These are phyloP conservation scores for Ogataea minuta DNA, from an alignment of 805 yeast species.

Conservation along the genomic window DNA sequence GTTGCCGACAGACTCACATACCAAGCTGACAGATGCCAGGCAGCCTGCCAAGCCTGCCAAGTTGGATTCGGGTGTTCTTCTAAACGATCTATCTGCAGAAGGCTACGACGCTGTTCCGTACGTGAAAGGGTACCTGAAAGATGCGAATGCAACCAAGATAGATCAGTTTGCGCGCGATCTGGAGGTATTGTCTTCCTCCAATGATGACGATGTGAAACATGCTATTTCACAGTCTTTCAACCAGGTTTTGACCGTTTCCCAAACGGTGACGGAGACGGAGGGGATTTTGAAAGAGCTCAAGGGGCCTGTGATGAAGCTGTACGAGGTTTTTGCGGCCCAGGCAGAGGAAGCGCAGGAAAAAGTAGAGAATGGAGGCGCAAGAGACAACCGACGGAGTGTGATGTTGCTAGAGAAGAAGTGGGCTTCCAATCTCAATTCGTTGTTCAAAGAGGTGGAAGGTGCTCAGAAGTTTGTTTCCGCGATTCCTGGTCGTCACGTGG, in stretches of 20 bases:
- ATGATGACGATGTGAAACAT: slow-evolving; percentile 56
- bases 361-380: slow-evolving; percentile 11
- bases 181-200: slow-evolving; percentile 44
- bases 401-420: slow-evolving; percentile 75
- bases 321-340: slow-evolving; percentile 51
- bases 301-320: slow-evolving; percentile 55
- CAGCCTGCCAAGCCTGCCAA: slow-evolving; percentile 2
- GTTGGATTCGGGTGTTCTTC: slow-evolving; percentile 25
- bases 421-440: slow-evolving; percentile 65
- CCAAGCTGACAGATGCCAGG: slow-evolving; percentile 5
- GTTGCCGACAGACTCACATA: slow-evolving; percentile 11
- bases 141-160: slow-evolving; percentile 69
- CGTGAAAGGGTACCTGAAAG: slow-evolving; percentile 49
- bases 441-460: slow-evolving; percentile 87
- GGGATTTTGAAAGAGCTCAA: slow-evolving; percentile 63
- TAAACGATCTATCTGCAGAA: slow-evolving; percentile 38
- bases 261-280: slow-evolving; percentile 62
- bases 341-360: slow-evolving; percentile 30
- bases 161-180: slow-evolving; percentile 64
- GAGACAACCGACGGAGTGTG: slow-evolving; percentile 65
- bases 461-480: slow-evolving; percentile 77
- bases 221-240: slow-evolving; percentile 62
- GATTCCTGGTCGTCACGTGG: slow-evolving; percentile 74
- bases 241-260: slow-evolving; percentile 56
- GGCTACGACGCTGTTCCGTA: slow-evolving; percentile 48